Conservation (phyloP, 116 monocot genomes). For the Papilionanthe hybrid region DNA sequence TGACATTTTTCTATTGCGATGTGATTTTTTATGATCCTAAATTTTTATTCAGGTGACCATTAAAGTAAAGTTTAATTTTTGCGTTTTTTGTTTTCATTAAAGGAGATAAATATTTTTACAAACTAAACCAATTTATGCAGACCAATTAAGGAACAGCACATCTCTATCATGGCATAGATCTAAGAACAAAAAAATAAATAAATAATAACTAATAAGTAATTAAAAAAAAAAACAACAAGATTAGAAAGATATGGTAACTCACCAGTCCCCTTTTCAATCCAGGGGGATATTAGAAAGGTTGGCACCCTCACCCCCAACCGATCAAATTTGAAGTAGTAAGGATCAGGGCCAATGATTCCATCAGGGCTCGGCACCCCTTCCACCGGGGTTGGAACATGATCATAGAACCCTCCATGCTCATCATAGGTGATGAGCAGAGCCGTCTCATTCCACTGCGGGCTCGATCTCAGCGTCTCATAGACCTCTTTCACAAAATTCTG, state of each 20-base stretch:
- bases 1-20: too few relatives aligned
- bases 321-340: constrained; percentile 88
- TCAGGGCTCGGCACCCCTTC: constrained; percentile 76
- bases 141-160: too few relatives aligned
- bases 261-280: constrained; percentile 84
- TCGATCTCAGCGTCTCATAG: constrained; percentile 79
- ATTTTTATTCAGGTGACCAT: too few relatives aligned
- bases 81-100: too few relatives aligned
- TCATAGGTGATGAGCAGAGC: constrained; percentile 88
- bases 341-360: constrained; percentile 73
- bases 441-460: constrained; percentile 92
- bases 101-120: too few relatives aligned
- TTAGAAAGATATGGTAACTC: not conserved
- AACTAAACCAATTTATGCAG: too few relatives aligned
- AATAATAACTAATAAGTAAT: too few relatives aligned
- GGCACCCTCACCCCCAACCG: constrained; percentile 79
- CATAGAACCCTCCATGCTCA: constrained; percentile 92
- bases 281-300: constrained; percentile 76
- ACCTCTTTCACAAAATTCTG: constrained; percentile 82
- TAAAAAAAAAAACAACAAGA: not conserved
- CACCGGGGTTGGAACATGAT: constrained; percentile 89
- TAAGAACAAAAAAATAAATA: too few relatives aligned
- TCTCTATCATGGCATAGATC: too few relatives aligned
- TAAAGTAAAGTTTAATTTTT: too few relatives aligned
- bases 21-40: too few relatives aligned